Base-by-base conservation (phyloP, 768 basidiomycete species). In the Gloeophyllum trabeum region DNA sequence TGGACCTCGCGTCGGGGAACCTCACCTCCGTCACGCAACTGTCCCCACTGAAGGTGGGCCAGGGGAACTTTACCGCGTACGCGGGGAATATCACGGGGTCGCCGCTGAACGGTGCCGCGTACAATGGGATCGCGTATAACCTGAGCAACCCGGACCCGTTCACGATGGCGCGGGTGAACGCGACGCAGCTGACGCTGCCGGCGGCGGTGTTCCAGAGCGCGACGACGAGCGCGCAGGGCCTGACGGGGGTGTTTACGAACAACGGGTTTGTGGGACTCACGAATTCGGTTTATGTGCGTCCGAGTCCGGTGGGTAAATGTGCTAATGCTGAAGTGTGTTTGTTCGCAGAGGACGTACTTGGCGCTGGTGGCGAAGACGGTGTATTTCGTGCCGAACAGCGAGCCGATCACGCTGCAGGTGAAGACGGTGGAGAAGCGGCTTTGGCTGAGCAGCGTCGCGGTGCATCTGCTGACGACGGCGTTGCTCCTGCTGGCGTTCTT, bases 121-220 rank as follows among this genome's bases (percentile, higher is more conserved):
- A 74, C 52, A 79, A 77, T 46, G 76, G 75, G 0, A 59, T 79
- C 40, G 59, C 60, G 28, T 76, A 76, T 54, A 61, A 70, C 40
- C 43, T 73, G 40, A 54, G 52, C 2, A 57, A 61, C 41, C 24
- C 62, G 4, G 67, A 71, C 51, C 52, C 56, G 42, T 71, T 71
- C 39, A 56, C 66, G 22, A 41, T 54, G 19, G 62, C 52, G 2
- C 57, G 70, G 37, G 54, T 60, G 49, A 59, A 58, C 32, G 70
- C 72, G n/a, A 70, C 66, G 2, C 65, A 61, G 42, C 50, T 73
- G 40, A 66, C 68, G 48, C 59, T 77, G 36, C 70, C 75, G 4
- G 69, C 73, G 6, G 69, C 74, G 5, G 64, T 76, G 7, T 67
- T 66, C 41, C 70, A 74, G 51, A 61, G 61, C 5, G 70, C 73